Conservation (phyloP, 1,284 basidiomycete genomes). For the Fistulina hepatica region DNA sequence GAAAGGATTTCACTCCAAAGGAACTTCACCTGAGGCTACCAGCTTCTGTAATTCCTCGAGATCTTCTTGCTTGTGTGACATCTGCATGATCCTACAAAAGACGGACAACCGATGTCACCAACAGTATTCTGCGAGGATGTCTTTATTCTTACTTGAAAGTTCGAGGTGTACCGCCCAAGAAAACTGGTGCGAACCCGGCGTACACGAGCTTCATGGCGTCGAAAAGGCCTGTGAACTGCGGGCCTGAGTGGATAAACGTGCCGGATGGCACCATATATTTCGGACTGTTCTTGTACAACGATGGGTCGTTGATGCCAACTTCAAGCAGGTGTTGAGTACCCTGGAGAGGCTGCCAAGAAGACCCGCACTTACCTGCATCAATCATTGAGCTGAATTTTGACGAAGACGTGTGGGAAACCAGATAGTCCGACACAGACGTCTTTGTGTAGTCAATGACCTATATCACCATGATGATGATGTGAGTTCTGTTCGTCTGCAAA, state of each 20-base stretch:
- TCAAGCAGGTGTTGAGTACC: neutral
- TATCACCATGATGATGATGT: neutral
- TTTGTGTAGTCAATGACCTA: slow-evolving; percentile 39
- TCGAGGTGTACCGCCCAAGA: neutral
- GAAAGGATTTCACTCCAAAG: neutral
- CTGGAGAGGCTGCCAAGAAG: neutral
- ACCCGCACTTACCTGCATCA: slow-evolving; percentile 13
- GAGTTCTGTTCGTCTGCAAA: neutral
- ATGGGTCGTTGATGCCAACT: slow-evolving; percentile 20
- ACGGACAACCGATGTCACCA: too few relatives aligned
- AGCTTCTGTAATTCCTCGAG: slow-evolving; percentile 28
- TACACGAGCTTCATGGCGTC: neutral
- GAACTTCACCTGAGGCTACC: slow-evolving; percentile 32
- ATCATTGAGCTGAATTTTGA: slow-evolving; percentile 25
- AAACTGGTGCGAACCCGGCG: neutral
- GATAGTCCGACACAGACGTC: slow-evolving; percentile 26
- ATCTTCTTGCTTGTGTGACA: slow-evolving; percentile 25
- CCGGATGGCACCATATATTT: slow-evolving; percentile 39
- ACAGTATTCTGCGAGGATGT: neutral
- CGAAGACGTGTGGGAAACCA: slow-evolving; percentile 22
- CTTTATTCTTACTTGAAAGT: too few relatives aligned
- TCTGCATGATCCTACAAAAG: slow-evolving; percentile 22
- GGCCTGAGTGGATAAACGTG: neutral
- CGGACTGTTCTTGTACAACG: slow-evolving; percentile 23
- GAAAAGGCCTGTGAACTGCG: neutral